Evolutionary conservation across 2,329 filamentous ascomycete genomes (phyloP), one percentile per base, ranked within the genome.

Genomic region (Calonectria montana): DNA sequence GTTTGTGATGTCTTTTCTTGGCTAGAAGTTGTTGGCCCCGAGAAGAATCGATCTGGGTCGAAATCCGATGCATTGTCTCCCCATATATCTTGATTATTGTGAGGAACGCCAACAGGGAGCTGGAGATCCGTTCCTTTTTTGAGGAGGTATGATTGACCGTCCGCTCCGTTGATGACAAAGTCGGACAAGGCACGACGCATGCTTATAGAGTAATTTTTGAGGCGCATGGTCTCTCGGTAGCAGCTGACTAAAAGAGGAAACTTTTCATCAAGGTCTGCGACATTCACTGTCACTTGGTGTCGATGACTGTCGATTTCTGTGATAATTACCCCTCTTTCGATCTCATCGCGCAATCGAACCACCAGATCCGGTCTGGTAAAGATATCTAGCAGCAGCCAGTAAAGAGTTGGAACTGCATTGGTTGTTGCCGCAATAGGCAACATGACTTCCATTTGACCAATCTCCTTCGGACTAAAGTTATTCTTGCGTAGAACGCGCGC

Each of bases 161-260:
- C 69, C 4, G 72, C 39, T 6, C 75, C 80, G 0, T 76, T 67
- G 12, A 86, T 84, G 67, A 70, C 70, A 1, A 84, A 86, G 57
- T 88, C 87, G 43, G 81, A 73, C 16, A 81, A 73, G n/a, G 88
- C 83, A 12, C 80, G 78, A 12, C 88, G 83, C 39, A 81, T 83
- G 15, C 83, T 83, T 16, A 83, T 77, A 7, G 82, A 79, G 4
- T 83, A 81, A 35, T 84, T 84, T 15, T 76, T 78, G 2, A 87
- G 67, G 9, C 87, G 85, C 67, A 88, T 78, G 0, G 82, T 82
- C 74, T 89, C 87, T 27, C 84, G 83, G 74, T 85, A 88, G 25
- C 82, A 82, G 53, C 85, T 84, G 16, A 86, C 78, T 8, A 89
- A 78, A 6, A 88, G 77, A 0, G 86, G 86, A 57, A 84, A 85